Base-by-base conservation (phyloP, 1,139 yeast species). In the Kurtzmaniella quercitrusa region DNA sequence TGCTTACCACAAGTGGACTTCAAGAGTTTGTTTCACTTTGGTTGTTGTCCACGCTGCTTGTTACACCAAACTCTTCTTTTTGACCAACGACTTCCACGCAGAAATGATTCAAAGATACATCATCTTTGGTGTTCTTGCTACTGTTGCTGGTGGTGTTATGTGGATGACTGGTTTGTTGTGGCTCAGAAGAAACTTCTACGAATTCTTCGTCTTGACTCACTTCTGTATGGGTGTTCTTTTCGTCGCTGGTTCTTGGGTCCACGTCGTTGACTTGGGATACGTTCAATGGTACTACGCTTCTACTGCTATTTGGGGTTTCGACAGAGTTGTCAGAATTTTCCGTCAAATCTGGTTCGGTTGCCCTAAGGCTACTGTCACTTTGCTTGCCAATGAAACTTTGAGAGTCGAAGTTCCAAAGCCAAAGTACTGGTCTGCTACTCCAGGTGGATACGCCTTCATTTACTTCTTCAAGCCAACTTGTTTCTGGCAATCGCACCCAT, bases 401-500 rank as follows among this genome's bases (percentile, higher is more conserved):
- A 64, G 64, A 49, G 64, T 75, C 2, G 54, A 60, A 2, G 59
- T 73, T 1, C 74, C 75, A 1, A 66, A 57, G 35, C 75, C 76
- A 5, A 46, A 48, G 1, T 52, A 57, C 43, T 74, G 76, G 76
- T 56, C 58, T 21, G 53, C 68, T 1, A 75, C 20, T 6, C 26
- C 44, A 43, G 56, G 66, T 26, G 81, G 83, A 15, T 83, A 76
- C 55, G 81, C 79, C 0, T 84, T 71, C 52, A 61, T 84, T 40
- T 80, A 82, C 54, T 74, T 82, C 44, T 57, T 76, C 38, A 60
- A 68, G 36, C 70, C 79, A 36, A 56, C 72, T 48, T 74, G 77
- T 42, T 83, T 83, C 49, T 85, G 80, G 81, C 88, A 84, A 55
- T 76, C 84, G 0, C 91, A 84, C 57, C 91, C 91, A 0, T 84